Evolutionary conservation across 208 protist species (phyloP).

Genomic region (Leptomonas seymouri): DNA sequence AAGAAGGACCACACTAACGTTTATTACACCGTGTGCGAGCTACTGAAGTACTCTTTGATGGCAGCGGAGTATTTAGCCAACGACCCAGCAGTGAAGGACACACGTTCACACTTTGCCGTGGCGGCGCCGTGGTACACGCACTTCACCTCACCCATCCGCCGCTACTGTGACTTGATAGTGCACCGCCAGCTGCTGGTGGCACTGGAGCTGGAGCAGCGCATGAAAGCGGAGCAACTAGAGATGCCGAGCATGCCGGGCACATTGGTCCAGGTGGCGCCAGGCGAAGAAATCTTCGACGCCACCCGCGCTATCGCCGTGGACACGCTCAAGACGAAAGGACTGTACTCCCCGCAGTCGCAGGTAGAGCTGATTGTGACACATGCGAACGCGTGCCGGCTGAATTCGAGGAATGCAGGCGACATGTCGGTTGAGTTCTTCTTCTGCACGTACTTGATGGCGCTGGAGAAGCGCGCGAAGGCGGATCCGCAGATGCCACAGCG

Average conservation of each 20-base stretch:
- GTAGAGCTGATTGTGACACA: conserved; percentile 60
- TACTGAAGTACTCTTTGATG: conserved; percentile 79
- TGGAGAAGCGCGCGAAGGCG: conserved; percentile 32
- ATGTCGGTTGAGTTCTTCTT: conserved; percentile 69
- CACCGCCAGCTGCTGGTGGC: conserved; percentile 89
- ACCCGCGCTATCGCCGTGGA: conserved; percentile 38
- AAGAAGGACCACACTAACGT: conserved; percentile 19
- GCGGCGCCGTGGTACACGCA: conserved; percentile 92
- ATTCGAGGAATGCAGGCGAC: conserved; percentile 55
- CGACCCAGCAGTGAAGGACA: conserved; percentile 34
- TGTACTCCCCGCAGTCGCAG: conserved; percentile 54
- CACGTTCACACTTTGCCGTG: conserved; percentile 89
- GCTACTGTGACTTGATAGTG: conserved; percentile 93
- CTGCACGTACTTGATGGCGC: conserved; percentile 76
- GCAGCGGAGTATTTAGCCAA: conserved; percentile 85
- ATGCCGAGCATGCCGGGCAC: conserved; percentile 23
- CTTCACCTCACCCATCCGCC: conserved; percentile 95
- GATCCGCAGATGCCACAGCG: conserved; percentile 25
- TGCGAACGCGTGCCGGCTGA: conserved; percentile 61
- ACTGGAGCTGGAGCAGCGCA: conserved; percentile 72
- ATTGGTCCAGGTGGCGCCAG: conserved; percentile 18
- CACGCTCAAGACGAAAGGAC: conserved; percentile 36
- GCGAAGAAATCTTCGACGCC: conserved; percentile 25
- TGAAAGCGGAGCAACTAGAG: conserved; percentile 37
- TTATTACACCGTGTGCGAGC: conserved; percentile 55